Conservation (phyloP, 2,329 filamentous ascomycete species). For the Stachybotrys elegans region DNA sequence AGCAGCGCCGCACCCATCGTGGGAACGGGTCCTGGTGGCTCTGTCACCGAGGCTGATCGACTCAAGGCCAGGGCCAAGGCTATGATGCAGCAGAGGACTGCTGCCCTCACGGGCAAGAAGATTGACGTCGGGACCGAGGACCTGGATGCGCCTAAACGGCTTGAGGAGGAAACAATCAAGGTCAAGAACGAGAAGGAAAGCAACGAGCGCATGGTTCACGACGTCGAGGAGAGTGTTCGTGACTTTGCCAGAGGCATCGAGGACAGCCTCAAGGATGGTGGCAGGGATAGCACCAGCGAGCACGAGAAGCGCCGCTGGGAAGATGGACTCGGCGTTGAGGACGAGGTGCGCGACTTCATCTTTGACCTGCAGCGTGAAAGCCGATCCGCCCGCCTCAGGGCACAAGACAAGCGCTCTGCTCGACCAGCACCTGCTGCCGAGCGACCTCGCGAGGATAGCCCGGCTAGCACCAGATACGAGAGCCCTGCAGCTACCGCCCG, state of each 20-base stretch:
- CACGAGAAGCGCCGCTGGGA: slow-evolving; percentile 94
- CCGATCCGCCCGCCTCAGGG: slow-evolving; percentile 64
- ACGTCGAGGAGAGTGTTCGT: slow-evolving; percentile 92
- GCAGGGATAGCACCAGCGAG: slow-evolving; percentile 69
- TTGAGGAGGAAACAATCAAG: slow-evolving; percentile 83
- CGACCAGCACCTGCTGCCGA: slow-evolving; percentile 36
- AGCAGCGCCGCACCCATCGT: slow-evolving; percentile 75
- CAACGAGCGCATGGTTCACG: slow-evolving; percentile 92
- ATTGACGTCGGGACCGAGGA: slow-evolving; percentile 65
- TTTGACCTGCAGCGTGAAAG: slow-evolving; percentile 90
- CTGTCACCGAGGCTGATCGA: slow-evolving; percentile 87
- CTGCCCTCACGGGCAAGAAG: slow-evolving; percentile 83
- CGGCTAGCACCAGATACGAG: slow-evolving; percentile 42
- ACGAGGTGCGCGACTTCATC: slow-evolving; percentile 96
- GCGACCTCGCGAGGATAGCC: slow-evolving; percentile 34
- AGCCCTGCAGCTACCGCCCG: slow-evolving; percentile 50
- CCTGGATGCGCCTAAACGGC: slow-evolving; percentile 70
- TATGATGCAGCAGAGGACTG: slow-evolving; percentile 97
- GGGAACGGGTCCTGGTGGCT: slow-evolving; percentile 86
- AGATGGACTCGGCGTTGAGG: slow-evolving; percentile 90
- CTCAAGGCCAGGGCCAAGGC: slow-evolving; percentile 93
- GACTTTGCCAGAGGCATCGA: slow-evolving; percentile 84
- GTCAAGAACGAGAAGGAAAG: slow-evolving; percentile 82
- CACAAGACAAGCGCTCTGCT: slow-evolving; percentile 49
- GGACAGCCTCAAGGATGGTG: slow-evolving; percentile 78